These are phyloP conservation scores for Botrytis squamosa DNA, from an alignment of 2,329 filamentous ascomycete genomes.

Conservation along the genomic window DNA sequence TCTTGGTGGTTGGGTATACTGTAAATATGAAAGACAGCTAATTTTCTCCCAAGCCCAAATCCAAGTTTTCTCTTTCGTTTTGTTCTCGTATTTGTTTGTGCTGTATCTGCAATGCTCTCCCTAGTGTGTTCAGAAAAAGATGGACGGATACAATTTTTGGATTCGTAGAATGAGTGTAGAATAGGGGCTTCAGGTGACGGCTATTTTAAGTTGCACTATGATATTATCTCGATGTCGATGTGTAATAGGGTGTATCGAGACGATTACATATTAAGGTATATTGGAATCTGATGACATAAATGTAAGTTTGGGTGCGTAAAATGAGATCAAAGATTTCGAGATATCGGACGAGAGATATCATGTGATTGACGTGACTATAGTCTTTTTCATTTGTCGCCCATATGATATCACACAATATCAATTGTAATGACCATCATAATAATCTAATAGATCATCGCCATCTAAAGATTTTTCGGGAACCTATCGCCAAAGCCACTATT, in stretches of 20 bases:
- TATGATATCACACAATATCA: too few species aligned
- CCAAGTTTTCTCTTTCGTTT: background rate
- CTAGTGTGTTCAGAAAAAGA: background rate
- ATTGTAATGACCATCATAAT: too few species aligned
- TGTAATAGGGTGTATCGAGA: background rate
- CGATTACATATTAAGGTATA: background rate
- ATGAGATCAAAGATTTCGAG: background rate
- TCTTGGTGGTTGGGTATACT: background rate
- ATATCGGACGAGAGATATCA: background rate
- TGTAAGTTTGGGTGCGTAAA: background rate
- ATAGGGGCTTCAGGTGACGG: background rate
- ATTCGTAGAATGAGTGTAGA: background rate
- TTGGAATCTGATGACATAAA: background rate
- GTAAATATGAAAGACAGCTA: background rate
- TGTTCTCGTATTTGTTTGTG: too few species aligned
- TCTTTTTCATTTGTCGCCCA: background rate
- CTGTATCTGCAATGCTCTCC: background rate
- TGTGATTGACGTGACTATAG: background rate
- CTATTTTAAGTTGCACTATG: background rate
- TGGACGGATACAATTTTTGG: background rate
- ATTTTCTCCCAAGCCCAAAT: background rate
- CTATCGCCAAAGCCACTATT: background rate
- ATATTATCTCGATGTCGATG: background rate
- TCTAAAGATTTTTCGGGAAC: background rate
- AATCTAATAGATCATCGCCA: too few species aligned